Evolutionary conservation across 1,284 basidiomycete species (phyloP).

Genomic region (Trametes versicolor): DNA sequence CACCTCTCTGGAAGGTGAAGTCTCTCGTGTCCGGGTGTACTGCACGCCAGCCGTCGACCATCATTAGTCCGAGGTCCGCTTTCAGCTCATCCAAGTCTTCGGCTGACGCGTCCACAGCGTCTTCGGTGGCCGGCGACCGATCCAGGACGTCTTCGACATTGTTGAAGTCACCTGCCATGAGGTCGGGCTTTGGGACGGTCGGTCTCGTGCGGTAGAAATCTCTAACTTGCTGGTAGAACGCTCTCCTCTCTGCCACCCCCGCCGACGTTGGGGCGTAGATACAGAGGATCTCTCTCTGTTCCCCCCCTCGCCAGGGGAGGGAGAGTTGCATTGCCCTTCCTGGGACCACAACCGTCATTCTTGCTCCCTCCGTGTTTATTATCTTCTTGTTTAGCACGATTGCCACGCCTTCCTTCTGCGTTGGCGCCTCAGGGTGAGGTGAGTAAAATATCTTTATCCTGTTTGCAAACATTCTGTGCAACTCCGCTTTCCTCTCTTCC

Average conservation of each 20-base stretch:
- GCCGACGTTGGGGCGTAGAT: conserved; percentile 50
- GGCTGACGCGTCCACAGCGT: conserved; percentile 29
- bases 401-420: conserved; percentile 12
- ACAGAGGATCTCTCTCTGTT: conserved; percentile 38
- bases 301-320: conserved; percentile 29
- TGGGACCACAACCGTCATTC: neutral
- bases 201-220: conserved; percentile 20
- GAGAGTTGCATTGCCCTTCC: conserved; percentile 7
- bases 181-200: conserved; percentile 38
- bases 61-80: conserved; percentile 9
- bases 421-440: conserved; percentile 1
- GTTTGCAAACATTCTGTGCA: conserved; percentile 2
- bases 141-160: conserved; percentile 51
- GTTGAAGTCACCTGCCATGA: too few relatives aligned
- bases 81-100: conserved; percentile 16
- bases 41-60: conserved; percentile 50
- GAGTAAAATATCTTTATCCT: conserved; percentile 12
- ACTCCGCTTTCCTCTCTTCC: neutral
- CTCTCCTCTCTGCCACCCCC: conserved; percentile 33
- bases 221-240: conserved; percentile 44
- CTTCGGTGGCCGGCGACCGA: neutral
- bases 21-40: conserved; percentile 37
- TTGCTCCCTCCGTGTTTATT: neutral
- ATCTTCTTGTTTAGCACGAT: conserved; percentile 9
- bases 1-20: conserved; percentile 41